Percentiles rank a stretch among this genome's conserved stretches.
These are phyloP conservation scores for Solanum sitiens DNA, from an alignment of 257 asterid species.

Conservation along the genomic window DNA sequence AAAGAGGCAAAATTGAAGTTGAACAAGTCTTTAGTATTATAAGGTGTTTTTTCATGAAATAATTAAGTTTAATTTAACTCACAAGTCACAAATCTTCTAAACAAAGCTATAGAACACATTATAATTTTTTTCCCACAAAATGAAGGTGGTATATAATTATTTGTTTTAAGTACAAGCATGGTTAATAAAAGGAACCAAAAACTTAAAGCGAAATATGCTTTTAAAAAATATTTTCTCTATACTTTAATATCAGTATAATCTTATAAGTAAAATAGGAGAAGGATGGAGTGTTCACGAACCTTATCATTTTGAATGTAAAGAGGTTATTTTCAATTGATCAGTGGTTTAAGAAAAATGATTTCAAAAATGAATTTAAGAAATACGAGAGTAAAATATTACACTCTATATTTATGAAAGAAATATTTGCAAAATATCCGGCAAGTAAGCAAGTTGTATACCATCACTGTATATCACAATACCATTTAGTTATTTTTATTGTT, in stretches of 20 bases:
- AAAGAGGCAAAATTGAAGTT: neutral
- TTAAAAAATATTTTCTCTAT: neutral
- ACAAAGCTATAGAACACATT: neutral
- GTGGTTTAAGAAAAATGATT: fast-evolving
- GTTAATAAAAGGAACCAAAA: neutral
- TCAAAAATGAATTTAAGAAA: neutral
- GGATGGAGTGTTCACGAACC: fast-evolving
- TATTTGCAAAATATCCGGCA: neutral
- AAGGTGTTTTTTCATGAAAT: neutral
- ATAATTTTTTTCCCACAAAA: neutral
- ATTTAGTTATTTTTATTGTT: neutral
- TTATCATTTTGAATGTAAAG: fast-evolving
- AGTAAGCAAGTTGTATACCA: neutral
- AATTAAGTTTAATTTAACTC: neutral
- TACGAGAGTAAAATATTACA: neutral
- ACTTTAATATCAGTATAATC: neutral
- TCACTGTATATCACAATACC: neutral
- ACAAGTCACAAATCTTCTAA: neutral
- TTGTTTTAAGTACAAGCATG: neutral
- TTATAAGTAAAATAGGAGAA: neutral
- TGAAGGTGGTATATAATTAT: neutral
- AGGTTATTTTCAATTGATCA: neutral
- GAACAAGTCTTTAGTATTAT: neutral
- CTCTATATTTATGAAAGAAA: neutral
- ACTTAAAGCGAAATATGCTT: fast-evolving